Evolutionary conservation across 2,329 filamentous ascomycete genomes (phyloP), one percentile per base, ranked within the genome.

Genomic region (Didymella segeticola): DNA sequence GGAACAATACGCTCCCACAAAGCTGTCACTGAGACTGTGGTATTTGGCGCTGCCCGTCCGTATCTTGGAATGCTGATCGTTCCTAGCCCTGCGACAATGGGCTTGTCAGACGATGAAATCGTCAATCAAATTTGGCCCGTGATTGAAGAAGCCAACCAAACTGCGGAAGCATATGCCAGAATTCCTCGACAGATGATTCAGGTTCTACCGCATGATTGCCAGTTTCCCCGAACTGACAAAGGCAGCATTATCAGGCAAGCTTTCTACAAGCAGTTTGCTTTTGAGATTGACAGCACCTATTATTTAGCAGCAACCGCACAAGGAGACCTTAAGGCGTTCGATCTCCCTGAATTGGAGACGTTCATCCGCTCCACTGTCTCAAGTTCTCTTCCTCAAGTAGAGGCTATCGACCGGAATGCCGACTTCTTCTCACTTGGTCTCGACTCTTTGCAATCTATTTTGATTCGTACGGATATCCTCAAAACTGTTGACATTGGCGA

Each of bases 401-500:
- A 49, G 15, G 37, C 51, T 8, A 25, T 63, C 12, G 53, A 57
- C 9, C 22, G 38, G 9, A 78, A 79, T n/a, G 77, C 79, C 0
- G 85, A 88, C 62, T 82, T 89, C 60, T 88, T 87, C 64, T 73
- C 77, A 0, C 70, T 80, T 1, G 85, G 86, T 0, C 71, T 87
- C 1, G 86, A 88, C 63, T 84, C 81, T 17, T 67, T 88, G 15
- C 82, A 85, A 55, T 81, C 83, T 0, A 85, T 85, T 12, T 78
- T 80, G 43, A 78, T 85, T 36, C 78, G 85, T 43, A 76, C 77
- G 9, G 73, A 75, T 0, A 80, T 88, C 14, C 67, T 83, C 45
- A 78, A 79, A 12, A 73, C 78, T 0, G 62, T 88, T 2, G 76
- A 85, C 19, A 62, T 83, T 2, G 75, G 77, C 0, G 77, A 76